These are phyloP conservation scores for Xerocomus nothofagi DNA, from an alignment of 1,284 basidiomycete species.

Conservation along the genomic window DNA sequence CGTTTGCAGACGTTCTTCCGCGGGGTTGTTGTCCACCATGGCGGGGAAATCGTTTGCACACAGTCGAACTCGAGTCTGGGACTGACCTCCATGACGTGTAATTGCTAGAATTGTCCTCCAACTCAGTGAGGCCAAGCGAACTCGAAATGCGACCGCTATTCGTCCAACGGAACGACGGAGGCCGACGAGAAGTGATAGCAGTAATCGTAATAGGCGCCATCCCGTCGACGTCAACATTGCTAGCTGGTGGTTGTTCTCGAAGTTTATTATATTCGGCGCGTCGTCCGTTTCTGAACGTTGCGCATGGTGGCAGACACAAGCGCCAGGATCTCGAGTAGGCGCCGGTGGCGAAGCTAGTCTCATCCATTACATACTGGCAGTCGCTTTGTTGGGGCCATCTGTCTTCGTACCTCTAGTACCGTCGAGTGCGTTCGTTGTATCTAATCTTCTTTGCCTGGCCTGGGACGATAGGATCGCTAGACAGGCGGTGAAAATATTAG, in stretches of 20 bases:
- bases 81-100: not conserved
- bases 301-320: too few relatives aligned
- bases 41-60: slow-evolving; percentile 1
- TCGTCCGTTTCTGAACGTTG: not conserved
- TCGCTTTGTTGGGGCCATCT: too few relatives aligned
- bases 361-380: too few relatives aligned
- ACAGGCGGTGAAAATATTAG: too few relatives aligned
- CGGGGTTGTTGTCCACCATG: not conserved
- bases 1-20: too few relatives aligned
- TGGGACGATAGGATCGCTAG: too few relatives aligned
- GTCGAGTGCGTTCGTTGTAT: too few relatives aligned
- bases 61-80: not conserved
- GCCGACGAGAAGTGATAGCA: slow-evolving; percentile 12
- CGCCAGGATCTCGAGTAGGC: too few relatives aligned
- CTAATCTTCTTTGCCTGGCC: too few relatives aligned
- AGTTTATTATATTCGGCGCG: not conserved
- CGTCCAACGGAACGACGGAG: slow-evolving; percentile 4
- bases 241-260: not conserved
- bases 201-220: slow-evolving; percentile 1
- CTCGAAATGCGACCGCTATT: slow-evolving; percentile 4
- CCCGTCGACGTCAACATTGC: not conserved
- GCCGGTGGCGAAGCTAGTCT: too few relatives aligned
- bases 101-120: slow-evolving; percentile 6
- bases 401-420: too few relatives aligned
- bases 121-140: slow-evolving; percentile 3